Evolutionary conservation across 2,329 filamentous ascomycete genomes (phyloP), one percentile per base, ranked within the genome.

Genomic region (Ceratocystiopsis sp.): DNA sequence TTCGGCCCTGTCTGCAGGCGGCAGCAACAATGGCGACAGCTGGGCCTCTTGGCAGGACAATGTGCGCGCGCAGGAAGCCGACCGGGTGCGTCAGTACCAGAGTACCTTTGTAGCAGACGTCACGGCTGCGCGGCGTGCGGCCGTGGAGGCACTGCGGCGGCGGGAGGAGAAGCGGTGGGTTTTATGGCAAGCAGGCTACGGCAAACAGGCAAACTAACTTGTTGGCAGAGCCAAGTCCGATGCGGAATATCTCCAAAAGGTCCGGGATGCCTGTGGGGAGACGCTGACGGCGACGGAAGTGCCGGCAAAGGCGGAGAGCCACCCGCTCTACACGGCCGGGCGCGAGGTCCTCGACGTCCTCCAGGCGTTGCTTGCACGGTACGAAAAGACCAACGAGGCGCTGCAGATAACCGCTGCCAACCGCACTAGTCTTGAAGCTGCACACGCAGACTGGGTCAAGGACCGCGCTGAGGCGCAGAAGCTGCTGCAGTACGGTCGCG

Each of bases 401-500:
- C 44, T 50, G 12, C 14, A 21, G 17, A 13, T 16, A 3, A 12
- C 37, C 2, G 16, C 12, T 8, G 5, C n/a, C 12, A 12, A 19
- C 14, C 25, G 25, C 19, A 8, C 12, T 2, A 34, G 12, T 7
- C 13, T 15, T 13, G 33, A 8, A 14, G 33, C 4, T 5, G 33
- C 33, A 3, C 33, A 34, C 13, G 33, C 33, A 13, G 33, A 34
- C 4, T 52, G 50, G 50, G 35, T 42, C 18, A 47, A 47, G 12
- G 50, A 52, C 45, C 39, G 43, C 19, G 37, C 32, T 17, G 45
- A 51, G 33, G 45, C 46, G 11, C 45, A 38, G 36, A 47, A 46
- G 44, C 45, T 51, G 15, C 38, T 52, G 1, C 14, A n/a, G 3
- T 52, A 49, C 37, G 50, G 50, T n/a, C 48, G 48, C 3, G 35